Evolutionary conservation across 2,329 filamentous ascomycete species (phyloP), one percentile per base, ranked within the genome.

Genomic region (Hymenoscyphus albidus): DNA sequence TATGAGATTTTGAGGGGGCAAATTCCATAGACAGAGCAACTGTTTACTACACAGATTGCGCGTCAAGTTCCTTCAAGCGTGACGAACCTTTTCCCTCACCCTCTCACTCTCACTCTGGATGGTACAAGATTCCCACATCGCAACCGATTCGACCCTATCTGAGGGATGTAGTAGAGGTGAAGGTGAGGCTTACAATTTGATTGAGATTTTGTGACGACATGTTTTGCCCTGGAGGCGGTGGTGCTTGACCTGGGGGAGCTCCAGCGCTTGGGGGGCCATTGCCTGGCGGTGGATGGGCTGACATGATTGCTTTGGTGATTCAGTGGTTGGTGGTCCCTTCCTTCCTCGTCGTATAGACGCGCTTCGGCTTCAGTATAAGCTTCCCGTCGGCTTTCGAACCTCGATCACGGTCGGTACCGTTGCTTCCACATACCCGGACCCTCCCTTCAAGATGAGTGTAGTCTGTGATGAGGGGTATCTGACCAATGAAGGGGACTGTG

Each of bases 131-230:
- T 5, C 42, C 44, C 44, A 51, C 22, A 6, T 51, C 44, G 44
- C 9, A 27, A 13, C 18, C n/a, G 44, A 12, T 18, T 51, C 44
- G n/a, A 3, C 5, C 18, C 10, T 22, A 18, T 10, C 12, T n/a
- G 22, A 51, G 22, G 9, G 44, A 12, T 10, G 2, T 22, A 51
- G 10, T 22, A 51, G 22, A 51, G 44, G 18, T 51, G 44, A 51
- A 51, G 18, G 44, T 51, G 44, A 51, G 5, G 44, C 93, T 85
- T 84, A 97, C 94, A 78, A 98, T 98, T 72, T 97, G 93, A 73
- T 98, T 98, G 1, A 97, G 78, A 74, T 97, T 96, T 73, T 96
- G 92, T 68, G 94, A 92, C 1, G 90, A 92, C 78, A 92, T 88
- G 75, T 64, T 81, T 67, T 65, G 77, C 73, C 68, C 80, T 77